phyloP scores from a whole-genome alignment of 805 yeast genomes.

The Candida endomychidarum region DNA sequence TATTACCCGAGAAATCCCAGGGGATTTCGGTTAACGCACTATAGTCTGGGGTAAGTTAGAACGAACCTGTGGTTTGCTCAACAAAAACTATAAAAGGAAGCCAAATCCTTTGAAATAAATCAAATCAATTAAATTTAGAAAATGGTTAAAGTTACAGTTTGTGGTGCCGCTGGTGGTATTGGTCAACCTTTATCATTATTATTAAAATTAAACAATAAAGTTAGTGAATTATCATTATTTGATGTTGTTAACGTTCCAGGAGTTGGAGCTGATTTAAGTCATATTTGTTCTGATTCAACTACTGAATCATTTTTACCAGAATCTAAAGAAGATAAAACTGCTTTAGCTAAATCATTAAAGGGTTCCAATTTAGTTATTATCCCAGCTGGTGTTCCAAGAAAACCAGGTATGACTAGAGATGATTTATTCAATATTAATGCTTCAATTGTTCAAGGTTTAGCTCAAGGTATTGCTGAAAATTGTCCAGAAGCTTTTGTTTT shows the following conservation, averaged over 20 bases:
- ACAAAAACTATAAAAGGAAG: slow-evolving; percentile 8
- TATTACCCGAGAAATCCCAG: slow-evolving; percentile 5
- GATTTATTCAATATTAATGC: slow-evolving; percentile 85
- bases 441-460: slow-evolving; percentile 70
- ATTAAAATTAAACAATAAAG: slow-evolving; percentile 64
- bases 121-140: background rate
- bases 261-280: slow-evolving; percentile 85
- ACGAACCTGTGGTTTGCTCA: slow-evolving; percentile 8
- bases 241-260: slow-evolving; percentile 87
- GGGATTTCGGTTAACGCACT: slow-evolving; percentile 1
- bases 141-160: slow-evolving; percentile 73
- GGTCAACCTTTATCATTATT: slow-evolving; percentile 89
- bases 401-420: slow-evolving; percentile 94
- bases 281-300: slow-evolving; percentile 67
- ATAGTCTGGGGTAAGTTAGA: slow-evolving; percentile 8
- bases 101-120: background rate
- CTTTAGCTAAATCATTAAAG: slow-evolving; percentile 44
- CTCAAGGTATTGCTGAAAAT: slow-evolving; percentile 69
- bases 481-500: slow-evolving; percentile 77
- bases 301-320: slow-evolving; percentile 64
- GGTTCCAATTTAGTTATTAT: slow-evolving; percentile 51
- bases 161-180: slow-evolving; percentile 94
- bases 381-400: slow-evolving; percentile 92
- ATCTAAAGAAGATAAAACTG: slow-evolving; percentile 47
- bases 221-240: slow-evolving; percentile 69